Conservation (phyloP, 306 rosid species). For the Sphenostylis stenocarpa region DNA sequence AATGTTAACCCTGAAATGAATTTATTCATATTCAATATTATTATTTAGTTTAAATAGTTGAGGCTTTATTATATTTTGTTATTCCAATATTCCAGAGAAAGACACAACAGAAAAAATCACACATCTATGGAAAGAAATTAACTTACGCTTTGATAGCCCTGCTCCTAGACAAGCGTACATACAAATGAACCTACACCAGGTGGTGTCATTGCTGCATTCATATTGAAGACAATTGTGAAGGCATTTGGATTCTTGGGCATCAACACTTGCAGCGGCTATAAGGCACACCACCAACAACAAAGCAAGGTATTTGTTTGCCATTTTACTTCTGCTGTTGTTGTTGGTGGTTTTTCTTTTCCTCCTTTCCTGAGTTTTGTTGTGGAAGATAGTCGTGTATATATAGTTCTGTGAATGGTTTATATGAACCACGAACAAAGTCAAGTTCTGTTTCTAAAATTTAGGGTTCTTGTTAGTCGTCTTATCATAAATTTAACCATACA, state of each 20-base stretch:
- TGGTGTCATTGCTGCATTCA: too few species aligned
- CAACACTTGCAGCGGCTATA: background rate
- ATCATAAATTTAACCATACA: background rate
- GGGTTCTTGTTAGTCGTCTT: background rate
- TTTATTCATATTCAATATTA: too few species aligned
- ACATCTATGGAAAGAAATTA: background rate
- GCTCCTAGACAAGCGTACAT: too few species aligned
- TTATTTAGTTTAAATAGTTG: too few species aligned
- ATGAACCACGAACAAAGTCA: background rate
- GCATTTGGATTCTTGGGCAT: too few species aligned
- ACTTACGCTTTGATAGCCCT: too few species aligned
- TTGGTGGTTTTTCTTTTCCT: background rate
- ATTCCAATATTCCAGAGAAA: too few species aligned
- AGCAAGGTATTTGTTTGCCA: slow-evolving; percentile 7
- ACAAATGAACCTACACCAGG: too few species aligned
- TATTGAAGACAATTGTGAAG: too few species aligned
- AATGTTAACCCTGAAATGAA: too few species aligned
- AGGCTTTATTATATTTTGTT: too few species aligned
- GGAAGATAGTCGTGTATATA: background rate
- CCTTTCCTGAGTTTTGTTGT: background rate
- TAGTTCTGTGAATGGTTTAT: background rate
- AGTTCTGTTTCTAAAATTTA: background rate
- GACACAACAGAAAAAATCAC: background rate
- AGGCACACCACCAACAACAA: slow-evolving; percentile 7
- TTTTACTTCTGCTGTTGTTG: background rate